Evolutionary conservation across 75 land plant genomes (phyloP).

Genomic region (Pinus tabuliformis): DNA sequence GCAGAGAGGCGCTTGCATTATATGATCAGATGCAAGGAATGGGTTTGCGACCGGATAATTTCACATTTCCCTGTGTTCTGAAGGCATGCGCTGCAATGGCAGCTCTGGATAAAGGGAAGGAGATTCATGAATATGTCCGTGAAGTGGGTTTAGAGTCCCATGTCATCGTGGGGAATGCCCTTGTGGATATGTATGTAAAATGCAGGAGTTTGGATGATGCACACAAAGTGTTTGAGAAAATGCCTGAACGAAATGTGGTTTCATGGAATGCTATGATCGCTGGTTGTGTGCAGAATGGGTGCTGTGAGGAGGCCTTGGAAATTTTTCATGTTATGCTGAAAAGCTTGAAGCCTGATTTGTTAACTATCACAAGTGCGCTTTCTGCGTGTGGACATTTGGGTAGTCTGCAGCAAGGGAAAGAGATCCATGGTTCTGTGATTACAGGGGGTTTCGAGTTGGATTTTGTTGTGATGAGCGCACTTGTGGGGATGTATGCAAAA

Average conservation of each 20-base stretch:
- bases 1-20: constrained; percentile 22
- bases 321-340: background rate
- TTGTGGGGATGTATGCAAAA: background rate
- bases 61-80: constrained; percentile 25
- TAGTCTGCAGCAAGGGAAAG: background rate
- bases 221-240: background rate
- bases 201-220: constrained; percentile 1
- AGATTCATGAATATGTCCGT: constrained; percentile 10
- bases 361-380: background rate
- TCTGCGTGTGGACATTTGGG: background rate
- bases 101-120: constrained; percentile 1
- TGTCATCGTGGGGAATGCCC: constrained; percentile 4
- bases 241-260: background rate
- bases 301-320: background rate
- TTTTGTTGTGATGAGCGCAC: background rate
- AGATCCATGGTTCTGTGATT: background rate
- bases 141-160: constrained; percentile 9
- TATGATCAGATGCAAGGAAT: constrained; percentile 26
- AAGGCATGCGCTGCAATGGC: constrained; percentile 26
- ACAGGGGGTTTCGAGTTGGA: background rate
- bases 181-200: constrained; percentile 4
- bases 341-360: background rate
- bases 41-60: constrained; percentile 28
- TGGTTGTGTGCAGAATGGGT: constrained; percentile 8
- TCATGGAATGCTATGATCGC: constrained; percentile 13